Evolutionary conservation across 306 rosid species (phyloP), one percentile per base, ranked within the genome.

Genomic region (Aeschynomene evenia): DNA sequence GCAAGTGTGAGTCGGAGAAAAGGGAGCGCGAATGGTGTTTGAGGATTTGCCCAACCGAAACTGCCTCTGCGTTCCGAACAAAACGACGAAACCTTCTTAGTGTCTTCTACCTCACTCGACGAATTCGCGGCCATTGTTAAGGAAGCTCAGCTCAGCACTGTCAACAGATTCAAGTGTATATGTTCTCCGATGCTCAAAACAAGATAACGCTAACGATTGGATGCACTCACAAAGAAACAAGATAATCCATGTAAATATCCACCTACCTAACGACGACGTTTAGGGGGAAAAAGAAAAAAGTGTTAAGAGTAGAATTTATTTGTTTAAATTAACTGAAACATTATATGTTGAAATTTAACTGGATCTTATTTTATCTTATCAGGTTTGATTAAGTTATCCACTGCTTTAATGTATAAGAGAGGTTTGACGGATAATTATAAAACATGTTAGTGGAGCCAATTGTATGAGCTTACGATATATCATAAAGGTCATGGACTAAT

Each of bases 71-170:
- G 65, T 9, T 73, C 52, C 62, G 63, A 52, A 52, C 79, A 76
- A 45, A 61, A 74, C 0, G 89, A 79, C 21, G 89, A 77, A n/a
- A 60, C 52, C 33, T 71, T 74, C 52, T 75, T 77, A 2, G 76
- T 34, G 6, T 70, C 74, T 19, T 68, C 74, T 26, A 57, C 71
- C 37, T 79, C 80, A n/a, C 70, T 21, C 13, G 80, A 55, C 5
- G 72, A 89, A 62, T 45, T 73, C 15, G 45, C 77, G 61, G 74
- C 79, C 96, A 92, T 92, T 73, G 45, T 52, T n/a, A n/a, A n/a
- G n/a, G n/a, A n/a, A n/a, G n/a, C n/a, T n/a, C n/a, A 24, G 42
- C 29, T 21, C 8, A 20, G 16, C 40, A 62, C 49, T 31, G 52
- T 24, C 23, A 48, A 5, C n/a, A 23, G 10, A n/a, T 10, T 39